Conservation (phyloP, 2,329 filamentous ascomycete genomes). For the Stagonosporopsis vannaccii region DNA sequence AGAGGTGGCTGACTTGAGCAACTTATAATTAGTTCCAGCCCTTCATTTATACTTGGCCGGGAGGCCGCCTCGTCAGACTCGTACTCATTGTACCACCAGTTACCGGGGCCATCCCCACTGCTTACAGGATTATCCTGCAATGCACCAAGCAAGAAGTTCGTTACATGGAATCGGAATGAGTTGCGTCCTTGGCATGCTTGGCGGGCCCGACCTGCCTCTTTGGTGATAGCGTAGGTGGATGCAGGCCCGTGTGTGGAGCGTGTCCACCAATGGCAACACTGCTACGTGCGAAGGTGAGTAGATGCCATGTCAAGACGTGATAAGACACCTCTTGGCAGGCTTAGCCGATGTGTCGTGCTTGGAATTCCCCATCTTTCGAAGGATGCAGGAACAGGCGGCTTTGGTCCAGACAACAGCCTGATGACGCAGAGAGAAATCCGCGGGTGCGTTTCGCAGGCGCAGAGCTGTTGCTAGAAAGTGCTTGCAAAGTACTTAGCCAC, state of each 20-base stretch:
- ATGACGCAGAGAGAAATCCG: neutral
- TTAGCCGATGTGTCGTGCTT: constrained; percentile 23
- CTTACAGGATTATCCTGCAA: constrained; percentile 20
- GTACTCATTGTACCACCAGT: constrained; percentile 9
- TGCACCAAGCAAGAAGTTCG: constrained; percentile 20
- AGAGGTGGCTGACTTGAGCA: neutral
- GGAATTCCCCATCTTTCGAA: constrained; percentile 20
- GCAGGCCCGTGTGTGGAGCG: constrained; percentile 14
- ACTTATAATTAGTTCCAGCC: neutral
- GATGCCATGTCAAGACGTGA: constrained; percentile 34
- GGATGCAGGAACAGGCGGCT: constrained; percentile 16
- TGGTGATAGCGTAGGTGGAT: constrained; percentile 17
- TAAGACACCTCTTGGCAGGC: constrained; percentile 38
- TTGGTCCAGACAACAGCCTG: neutral
- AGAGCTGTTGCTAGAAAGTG: neutral
- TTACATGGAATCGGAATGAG: constrained; percentile 7
- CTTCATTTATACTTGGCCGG: constrained; percentile 21
- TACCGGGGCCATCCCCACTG: constrained; percentile 19
- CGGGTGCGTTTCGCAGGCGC: neutral
- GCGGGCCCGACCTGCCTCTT: constrained; percentile 28
- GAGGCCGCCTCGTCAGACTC: neutral
- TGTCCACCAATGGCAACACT: constrained; percentile 23
- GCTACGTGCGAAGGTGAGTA: constrained; percentile 22
- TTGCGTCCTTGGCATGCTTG: constrained; percentile 19
- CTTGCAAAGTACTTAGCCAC: neutral